Conservation (phyloP, 768 basidiomycete species). For the Pleurotus pulmonarius region DNA sequence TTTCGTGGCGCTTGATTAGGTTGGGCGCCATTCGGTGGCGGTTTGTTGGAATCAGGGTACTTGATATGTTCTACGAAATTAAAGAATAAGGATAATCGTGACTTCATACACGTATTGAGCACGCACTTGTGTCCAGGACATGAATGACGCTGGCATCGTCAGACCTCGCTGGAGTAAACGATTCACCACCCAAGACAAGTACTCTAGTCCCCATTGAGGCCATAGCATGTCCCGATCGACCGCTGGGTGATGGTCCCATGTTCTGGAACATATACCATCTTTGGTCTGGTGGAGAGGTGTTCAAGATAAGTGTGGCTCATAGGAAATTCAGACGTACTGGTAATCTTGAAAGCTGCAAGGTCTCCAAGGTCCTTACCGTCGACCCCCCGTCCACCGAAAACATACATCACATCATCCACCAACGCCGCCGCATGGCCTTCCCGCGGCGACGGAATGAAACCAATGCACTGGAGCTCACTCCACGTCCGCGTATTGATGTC, state of each 20-base stretch:
- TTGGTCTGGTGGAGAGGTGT: conserved; percentile 55
- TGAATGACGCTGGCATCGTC: conserved; percentile 86
- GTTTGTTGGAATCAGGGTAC: conserved; percentile 66
- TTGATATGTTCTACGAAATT: conserved; percentile 60
- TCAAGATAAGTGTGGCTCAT: conserved; percentile 6
- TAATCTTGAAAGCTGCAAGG: conserved; percentile 94
- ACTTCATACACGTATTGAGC: neutral
- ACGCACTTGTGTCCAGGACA: conserved; percentile 91
- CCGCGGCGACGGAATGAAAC: conserved; percentile 91
- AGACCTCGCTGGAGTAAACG: conserved; percentile 62
- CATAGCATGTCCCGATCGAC: conserved; percentile 98
- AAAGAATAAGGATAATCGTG: neutral
- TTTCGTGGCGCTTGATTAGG: conserved; percentile 8
- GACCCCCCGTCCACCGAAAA: conserved; percentile 95
- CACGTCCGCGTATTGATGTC: conserved; percentile 77
- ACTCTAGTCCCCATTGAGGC: conserved; percentile 85
- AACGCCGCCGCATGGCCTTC: conserved; percentile 97
- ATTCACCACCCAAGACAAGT: conserved; percentile 94
- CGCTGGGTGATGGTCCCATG: conserved; percentile 94
- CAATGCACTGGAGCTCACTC: conserved; percentile 93
- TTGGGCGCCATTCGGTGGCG: conserved; percentile 1
- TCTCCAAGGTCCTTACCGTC: conserved; percentile 96
- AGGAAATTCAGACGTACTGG: conserved; percentile 59
- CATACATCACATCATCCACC: conserved; percentile 95
- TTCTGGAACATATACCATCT: conserved; percentile 99